phyloP scores from a whole-genome alignment of 1,284 basidiomycete genomes.

The Phellopilus nigrolimitatus region DNA sequence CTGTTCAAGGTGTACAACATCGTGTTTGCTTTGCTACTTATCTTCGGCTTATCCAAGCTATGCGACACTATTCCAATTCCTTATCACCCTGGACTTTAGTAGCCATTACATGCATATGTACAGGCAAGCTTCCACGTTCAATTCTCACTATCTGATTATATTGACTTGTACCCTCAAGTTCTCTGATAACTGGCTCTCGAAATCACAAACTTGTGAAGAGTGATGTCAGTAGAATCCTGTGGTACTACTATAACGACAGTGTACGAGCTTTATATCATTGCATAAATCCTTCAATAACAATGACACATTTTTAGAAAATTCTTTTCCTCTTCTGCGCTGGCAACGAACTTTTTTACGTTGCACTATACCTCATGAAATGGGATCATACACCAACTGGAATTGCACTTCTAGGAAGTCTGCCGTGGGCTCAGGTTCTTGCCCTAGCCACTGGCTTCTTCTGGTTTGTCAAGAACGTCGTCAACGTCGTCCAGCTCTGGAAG shows the following conservation, averaged over 20 bases:
- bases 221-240: constrained; percentile 89
- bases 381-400: constrained; percentile 59
- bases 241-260: constrained; percentile 91
- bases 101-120: constrained; percentile 99
- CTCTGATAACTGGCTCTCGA: constrained; percentile 86
- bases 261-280: constrained; percentile 43
- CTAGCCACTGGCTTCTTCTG: constrained; percentile 68
- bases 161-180: constrained; percentile 54
- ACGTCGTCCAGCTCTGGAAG: constrained; percentile 97
- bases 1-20: constrained; percentile 81
- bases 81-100: constrained; percentile 96
- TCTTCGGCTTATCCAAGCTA: constrained; percentile 82
- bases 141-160: not conserved
- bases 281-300: constrained; percentile 3
- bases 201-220: constrained; percentile 92
- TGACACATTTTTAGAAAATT: constrained; percentile 49
- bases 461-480: constrained; percentile 88
- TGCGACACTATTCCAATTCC: constrained; percentile 87
- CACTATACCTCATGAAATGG: constrained; percentile 93
- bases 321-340: constrained; percentile 95
- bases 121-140: constrained; percentile 53
- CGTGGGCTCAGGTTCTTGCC: constrained; percentile 83
- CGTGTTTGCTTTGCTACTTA: constrained; percentile 92
- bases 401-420: constrained; percentile 39
- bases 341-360: constrained; percentile 97